Percentiles rank a stretch among this genome's conserved stretches.
These are phyloP conservation scores for Boletales sp. DNA, from an alignment of 768 basidiomycete species.

Conservation along the genomic window DNA sequence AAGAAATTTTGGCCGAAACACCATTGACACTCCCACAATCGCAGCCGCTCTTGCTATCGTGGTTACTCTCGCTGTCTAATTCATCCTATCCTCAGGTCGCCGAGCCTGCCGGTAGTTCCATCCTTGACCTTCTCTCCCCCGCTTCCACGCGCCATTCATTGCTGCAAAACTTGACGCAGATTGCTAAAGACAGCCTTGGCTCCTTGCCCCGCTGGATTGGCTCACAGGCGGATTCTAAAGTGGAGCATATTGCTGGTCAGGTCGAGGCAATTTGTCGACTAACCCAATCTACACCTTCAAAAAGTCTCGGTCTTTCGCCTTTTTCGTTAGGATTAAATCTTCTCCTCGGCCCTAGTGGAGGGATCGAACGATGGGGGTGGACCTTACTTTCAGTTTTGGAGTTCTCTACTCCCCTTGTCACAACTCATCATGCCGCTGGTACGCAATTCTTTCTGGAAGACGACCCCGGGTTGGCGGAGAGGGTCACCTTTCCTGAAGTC, in stretches of 20 bases:
- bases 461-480: constrained; percentile 35
- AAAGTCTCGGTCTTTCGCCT: constrained; percentile 31
- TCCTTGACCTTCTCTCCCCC: constrained; percentile 43
- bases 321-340: constrained; percentile 53
- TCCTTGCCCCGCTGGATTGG: constrained; percentile 70
- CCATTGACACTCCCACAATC: constrained; percentile 62
- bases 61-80: constrained; percentile 68
- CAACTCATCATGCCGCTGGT: constrained; percentile 41
- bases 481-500: constrained; percentile 54
- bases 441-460: constrained; percentile 57
- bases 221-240: constrained; percentile 68
- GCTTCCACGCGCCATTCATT: constrained; percentile 45
- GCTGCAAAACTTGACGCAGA: constrained; percentile 56
- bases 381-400: constrained; percentile 78
- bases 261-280: constrained; percentile 70
- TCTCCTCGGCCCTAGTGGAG: constrained; percentile 76
- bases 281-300: constrained; percentile 13
- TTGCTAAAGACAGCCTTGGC: constrained; percentile 60
- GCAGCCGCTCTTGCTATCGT: constrained; percentile 64
- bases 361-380: constrained; percentile 93
- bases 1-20: constrained; percentile 50
- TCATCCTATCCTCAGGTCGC: constrained; percentile 56
- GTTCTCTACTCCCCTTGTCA: constrained; percentile 53
- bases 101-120: constrained; percentile 39
- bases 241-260: constrained; percentile 63